These are phyloP conservation scores for Anacardium occidentale DNA, from an alignment of 345 rosid species.

Conservation along the genomic window DNA sequence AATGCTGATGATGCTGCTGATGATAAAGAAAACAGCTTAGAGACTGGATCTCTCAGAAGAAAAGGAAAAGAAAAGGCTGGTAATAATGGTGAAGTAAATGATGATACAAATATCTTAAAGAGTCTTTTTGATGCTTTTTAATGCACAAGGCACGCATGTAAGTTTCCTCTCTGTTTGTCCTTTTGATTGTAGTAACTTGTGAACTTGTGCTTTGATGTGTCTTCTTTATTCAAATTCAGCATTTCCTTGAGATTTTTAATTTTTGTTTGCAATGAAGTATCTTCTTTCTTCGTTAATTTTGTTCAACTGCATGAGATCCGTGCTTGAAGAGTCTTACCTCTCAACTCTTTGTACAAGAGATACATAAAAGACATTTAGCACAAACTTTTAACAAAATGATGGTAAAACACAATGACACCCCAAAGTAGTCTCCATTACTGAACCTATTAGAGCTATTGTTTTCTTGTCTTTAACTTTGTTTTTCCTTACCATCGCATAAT, in stretches of 20 bases:
- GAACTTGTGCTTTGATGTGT: neutral
- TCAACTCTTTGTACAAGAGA: neutral
- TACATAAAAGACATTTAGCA: too few relatives aligned
- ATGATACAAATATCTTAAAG: slow-evolving; percentile 77
- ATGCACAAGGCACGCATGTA: slow-evolving; percentile 88
- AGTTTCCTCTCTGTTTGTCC: slow-evolving; percentile 27
- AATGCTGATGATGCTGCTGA: slow-evolving; percentile 28
- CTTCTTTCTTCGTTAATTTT: neutral
- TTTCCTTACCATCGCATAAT: neutral
- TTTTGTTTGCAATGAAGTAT: neutral
- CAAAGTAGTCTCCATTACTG: neutral
- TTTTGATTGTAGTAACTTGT: neutral
- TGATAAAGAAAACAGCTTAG: slow-evolving; percentile 28
- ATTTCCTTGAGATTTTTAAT: neutral
- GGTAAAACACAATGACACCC: neutral
- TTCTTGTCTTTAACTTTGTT: slow-evolving; percentile 1
- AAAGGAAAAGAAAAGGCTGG: slow-evolving; percentile 51
- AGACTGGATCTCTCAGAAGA: slow-evolving; percentile 32
- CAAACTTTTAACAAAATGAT: neutral
- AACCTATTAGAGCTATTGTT: neutral
- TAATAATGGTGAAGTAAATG: slow-evolving; percentile 48
- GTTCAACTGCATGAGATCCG: neutral
- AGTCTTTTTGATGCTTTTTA: slow-evolving; percentile 81
- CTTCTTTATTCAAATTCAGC: neutral
- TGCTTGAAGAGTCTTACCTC: neutral